Conservation (phyloP, 1,284 basidiomycete genomes). For the Limonomyces culmigenus region DNA sequence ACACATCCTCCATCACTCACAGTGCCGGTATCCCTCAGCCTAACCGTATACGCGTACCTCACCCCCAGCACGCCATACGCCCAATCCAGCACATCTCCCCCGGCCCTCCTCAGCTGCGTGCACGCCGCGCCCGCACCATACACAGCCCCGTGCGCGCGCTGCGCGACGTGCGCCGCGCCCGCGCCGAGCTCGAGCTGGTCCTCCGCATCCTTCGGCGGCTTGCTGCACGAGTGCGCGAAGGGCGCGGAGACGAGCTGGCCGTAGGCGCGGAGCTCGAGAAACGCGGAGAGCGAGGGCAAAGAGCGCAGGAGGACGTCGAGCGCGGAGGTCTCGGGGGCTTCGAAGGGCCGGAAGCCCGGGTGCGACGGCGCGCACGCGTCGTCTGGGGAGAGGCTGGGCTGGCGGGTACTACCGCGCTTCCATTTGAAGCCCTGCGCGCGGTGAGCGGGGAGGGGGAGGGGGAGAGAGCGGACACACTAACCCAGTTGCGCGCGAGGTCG, state of each 20-base stretch:
- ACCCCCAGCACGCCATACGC: slow-evolving; percentile 48
- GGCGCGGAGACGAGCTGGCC: slow-evolving; percentile 73
- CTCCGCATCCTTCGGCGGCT: slow-evolving; percentile 60
- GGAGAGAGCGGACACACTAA: neutral
- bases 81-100: slow-evolving; percentile 67
- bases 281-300: slow-evolving; percentile 35
- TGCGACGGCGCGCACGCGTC: slow-evolving; percentile 49
- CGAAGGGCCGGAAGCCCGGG: slow-evolving; percentile 55
- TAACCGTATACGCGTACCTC: slow-evolving; percentile 64
- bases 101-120: slow-evolving; percentile 21
- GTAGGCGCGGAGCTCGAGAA: slow-evolving; percentile 69
- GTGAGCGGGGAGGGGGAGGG: neutral
- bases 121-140: slow-evolving; percentile 19
- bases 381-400: slow-evolving; percentile 18
- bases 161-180: slow-evolving; percentile 51
- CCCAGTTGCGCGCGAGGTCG: slow-evolving; percentile 45
- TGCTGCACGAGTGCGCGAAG: slow-evolving; percentile 59
- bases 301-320: slow-evolving; percentile 54
- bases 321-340: slow-evolving; percentile 60
- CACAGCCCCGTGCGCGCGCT: slow-evolving; percentile 33
- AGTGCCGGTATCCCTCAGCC: slow-evolving; percentile 71
- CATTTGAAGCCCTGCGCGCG: slow-evolving; percentile 39
- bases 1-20: slow-evolving; percentile 23
- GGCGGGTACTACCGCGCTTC: slow-evolving; percentile 23
- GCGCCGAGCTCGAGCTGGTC: slow-evolving; percentile 66